Percentiles rank a stretch among this genome's conserved stretches.
Conservation (phyloP, 495 filamentous ascomycete genomes). For the Trichoderma virens region DNA sequence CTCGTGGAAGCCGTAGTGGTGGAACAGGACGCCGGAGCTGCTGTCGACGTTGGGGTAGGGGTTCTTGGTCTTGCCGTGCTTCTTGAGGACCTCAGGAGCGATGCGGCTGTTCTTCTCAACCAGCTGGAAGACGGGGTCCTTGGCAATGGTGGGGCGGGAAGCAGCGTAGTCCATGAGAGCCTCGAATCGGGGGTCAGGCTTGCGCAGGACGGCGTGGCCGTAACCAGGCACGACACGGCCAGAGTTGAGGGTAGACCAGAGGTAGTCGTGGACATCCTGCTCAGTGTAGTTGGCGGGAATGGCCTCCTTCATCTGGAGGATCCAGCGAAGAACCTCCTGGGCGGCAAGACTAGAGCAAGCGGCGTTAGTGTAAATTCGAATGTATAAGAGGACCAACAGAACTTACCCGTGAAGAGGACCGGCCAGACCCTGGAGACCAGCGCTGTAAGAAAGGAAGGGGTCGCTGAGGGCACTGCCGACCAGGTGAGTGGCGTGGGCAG, state of each 20-base stretch:
- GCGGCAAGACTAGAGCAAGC: conserved; percentile 60
- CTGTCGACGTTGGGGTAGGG: conserved; percentile 95
- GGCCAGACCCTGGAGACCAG: conserved; percentile 89
- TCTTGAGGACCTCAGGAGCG: conserved; percentile 76
- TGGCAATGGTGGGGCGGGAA: conserved; percentile 71
- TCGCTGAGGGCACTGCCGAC: conserved; percentile 94
- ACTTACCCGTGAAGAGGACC: conserved; percentile 82
- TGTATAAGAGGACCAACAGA: neutral
- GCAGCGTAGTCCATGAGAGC: conserved; percentile 93
- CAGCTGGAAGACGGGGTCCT: conserved; percentile 85
- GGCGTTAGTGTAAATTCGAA: conserved; percentile 10
- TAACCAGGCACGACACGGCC: conserved; percentile 95
- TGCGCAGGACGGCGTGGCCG: conserved; percentile 95
- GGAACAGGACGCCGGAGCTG: conserved; percentile 85
- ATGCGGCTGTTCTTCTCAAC: conserved; percentile 74
- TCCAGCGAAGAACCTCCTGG: conserved; percentile 95
- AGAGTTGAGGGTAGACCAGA: conserved; percentile 88
- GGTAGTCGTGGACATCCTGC: conserved; percentile 71
- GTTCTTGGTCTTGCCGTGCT: conserved; percentile 99
- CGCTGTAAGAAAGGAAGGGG: conserved; percentile 92
- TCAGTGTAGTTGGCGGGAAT: conserved; percentile 75
- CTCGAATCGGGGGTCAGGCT: conserved; percentile 93
- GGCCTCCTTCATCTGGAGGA: conserved; percentile 83
- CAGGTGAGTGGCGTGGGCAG: conserved; percentile 92
- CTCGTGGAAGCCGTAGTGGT: conserved; percentile 94